A percentile compares a stretch with the other conserved stretches of the same genome.
Conservation (phyloP, 148 eudicot species). For the Diospyros kaki region DNA sequence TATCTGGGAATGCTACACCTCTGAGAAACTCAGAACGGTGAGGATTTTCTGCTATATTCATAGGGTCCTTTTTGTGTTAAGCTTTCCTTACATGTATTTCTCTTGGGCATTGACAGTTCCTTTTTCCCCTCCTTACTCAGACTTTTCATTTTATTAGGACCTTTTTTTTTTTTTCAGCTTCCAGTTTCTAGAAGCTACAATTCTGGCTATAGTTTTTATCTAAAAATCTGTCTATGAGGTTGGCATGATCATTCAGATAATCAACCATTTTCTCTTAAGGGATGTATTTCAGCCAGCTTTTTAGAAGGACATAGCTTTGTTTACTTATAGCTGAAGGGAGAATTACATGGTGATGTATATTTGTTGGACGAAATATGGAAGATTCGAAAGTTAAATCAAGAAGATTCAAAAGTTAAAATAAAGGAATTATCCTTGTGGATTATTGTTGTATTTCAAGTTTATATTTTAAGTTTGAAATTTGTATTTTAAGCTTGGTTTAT, state of each 20-base stretch:
- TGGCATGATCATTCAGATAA: neutral
- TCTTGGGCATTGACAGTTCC: neutral
- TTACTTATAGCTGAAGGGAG: neutral
- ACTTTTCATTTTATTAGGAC: neutral
- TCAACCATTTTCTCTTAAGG: neutral
- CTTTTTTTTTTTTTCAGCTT: neutral
- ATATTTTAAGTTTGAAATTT: no score
- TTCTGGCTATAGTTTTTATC: neutral
- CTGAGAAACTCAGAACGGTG: constrained; percentile 50
- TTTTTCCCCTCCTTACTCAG: neutral
- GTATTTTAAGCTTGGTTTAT: no score
- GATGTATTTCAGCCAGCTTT: no score
- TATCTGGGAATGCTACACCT: constrained; percentile 16
- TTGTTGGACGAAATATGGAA: no score
- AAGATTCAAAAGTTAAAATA: no score
- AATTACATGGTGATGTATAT: neutral
- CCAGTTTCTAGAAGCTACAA: neutral
- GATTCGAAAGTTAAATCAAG: no score
- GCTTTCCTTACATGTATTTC: constrained; percentile 2
- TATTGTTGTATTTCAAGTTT: no score
- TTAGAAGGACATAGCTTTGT: no score
- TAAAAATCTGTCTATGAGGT: neutral
- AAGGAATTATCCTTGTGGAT: no score
- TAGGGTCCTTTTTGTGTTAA: neutral
- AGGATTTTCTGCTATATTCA: constrained; percentile 10